These are phyloP conservation scores for Blumeriella jaapii DNA, from an alignment of 2,329 filamentous ascomycete genomes.

Conservation along the genomic window DNA sequence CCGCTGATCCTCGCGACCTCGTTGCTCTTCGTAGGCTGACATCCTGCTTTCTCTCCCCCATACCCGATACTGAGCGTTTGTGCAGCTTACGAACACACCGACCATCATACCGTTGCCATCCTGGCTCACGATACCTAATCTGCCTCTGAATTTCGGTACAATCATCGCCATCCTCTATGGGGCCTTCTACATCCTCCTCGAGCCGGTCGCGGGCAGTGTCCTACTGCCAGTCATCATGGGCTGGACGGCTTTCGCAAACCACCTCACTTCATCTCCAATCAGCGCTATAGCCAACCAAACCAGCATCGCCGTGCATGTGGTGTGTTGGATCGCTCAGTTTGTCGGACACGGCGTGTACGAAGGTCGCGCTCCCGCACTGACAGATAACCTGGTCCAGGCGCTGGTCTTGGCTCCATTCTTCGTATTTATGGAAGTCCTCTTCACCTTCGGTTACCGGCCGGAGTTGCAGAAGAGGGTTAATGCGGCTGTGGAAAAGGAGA, in stretches of 20 bases:
- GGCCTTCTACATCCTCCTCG: conserved; percentile 77
- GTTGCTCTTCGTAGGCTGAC: conserved; percentile 51
- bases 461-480: conserved; percentile 76
- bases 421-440: conserved; percentile 91
- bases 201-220: conserved; percentile 78
- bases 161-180: conserved; percentile 58
- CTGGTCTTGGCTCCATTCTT: conserved; percentile 91
- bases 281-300: conserved; percentile 30
- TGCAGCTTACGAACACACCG: conserved; percentile 49
- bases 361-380: conserved; percentile 71
- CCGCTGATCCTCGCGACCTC: conserved; percentile 61
- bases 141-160: conserved; percentile 54
- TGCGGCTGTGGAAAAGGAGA: conserved; percentile 61
- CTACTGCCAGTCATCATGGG: conserved; percentile 67
- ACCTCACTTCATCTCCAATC: conserved; percentile 43
- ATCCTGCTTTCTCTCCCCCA: not conserved
- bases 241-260: conserved; percentile 63
- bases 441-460: conserved; percentile 79
- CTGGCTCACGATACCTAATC: conserved; percentile 56
- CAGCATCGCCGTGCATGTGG: conserved; percentile 57
- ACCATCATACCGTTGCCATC: conserved; percentile 52
- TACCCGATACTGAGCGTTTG: conserved; percentile 16
- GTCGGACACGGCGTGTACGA: conserved; percentile 85
- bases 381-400: conserved; percentile 88
- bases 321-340: conserved; percentile 83